A percentile compares a stretch with the other conserved stretches of the same genome.
Conservation (phyloP, 2,329 filamentous ascomycete genomes). For the Botrytis paeoniae region DNA sequence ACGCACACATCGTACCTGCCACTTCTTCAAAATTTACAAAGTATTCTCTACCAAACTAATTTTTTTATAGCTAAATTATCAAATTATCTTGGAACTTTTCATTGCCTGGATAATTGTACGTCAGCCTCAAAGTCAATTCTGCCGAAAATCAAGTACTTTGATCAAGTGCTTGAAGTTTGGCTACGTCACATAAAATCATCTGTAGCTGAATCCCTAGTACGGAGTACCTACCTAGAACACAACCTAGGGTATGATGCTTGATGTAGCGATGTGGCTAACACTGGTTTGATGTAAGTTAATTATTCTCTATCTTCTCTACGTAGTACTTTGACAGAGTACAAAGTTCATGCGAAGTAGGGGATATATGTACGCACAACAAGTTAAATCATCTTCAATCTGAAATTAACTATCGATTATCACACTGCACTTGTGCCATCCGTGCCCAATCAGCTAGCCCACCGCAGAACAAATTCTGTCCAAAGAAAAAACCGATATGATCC, state of each 20-base stretch:
- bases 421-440: not conserved
- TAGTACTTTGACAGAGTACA: not conserved
- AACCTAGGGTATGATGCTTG: not conserved
- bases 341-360: not conserved
- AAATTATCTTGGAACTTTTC: not conserved
- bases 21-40: not conserved
- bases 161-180: not conserved
- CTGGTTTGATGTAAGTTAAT: not conserved
- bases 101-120: not conserved
- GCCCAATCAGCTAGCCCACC: not conserved
- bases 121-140: not conserved
- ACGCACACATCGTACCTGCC: not conserved
- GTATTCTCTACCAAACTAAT: not conserved
- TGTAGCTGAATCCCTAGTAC: not conserved
- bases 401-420: not conserved
- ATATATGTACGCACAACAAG: not conserved
- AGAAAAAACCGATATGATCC: not conserved
- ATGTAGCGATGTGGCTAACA: not conserved
- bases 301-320: not conserved
- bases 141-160: not conserved
- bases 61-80: not conserved
- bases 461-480: not conserved
- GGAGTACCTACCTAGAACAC: not conserved
- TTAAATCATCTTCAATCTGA: not conserved
- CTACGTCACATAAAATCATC: not conserved